phyloP scores from a whole-genome alignment of 495 filamentous ascomycete genomes.

The Penicillium bialowiezense region DNA sequence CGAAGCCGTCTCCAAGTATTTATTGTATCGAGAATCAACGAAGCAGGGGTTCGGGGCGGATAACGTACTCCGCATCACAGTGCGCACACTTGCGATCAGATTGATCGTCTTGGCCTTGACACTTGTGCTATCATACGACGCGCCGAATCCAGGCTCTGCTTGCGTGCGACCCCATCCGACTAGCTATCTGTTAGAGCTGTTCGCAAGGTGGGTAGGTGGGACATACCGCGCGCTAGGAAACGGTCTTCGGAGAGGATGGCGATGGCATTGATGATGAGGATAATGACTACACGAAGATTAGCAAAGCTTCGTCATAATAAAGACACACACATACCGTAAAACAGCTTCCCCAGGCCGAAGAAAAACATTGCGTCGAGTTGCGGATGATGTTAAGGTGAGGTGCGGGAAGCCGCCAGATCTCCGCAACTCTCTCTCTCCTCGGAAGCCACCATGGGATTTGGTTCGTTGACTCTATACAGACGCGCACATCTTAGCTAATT shows the following conservation, averaged over 20 bases:
- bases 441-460: conserved; percentile 24
- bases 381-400: conserved; percentile 4
- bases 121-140: conserved; percentile 66
- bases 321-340: conserved; percentile 57
- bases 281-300: conserved; percentile 52
- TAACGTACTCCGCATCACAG: conserved; percentile 90
- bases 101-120: conserved; percentile 86
- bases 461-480: conserved; percentile 13
- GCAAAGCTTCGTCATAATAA: neutral
- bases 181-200: conserved; percentile 30
- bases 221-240: conserved; percentile 90
- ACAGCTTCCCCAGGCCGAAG: conserved; percentile 67
- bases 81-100: conserved; percentile 85
- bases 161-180: conserved; percentile 75
- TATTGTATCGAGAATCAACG: too few relatives aligned
- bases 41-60: neutral
- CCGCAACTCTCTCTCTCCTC: conserved; percentile 21
- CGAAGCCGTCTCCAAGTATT: too few relatives aligned
- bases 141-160: conserved; percentile 72
- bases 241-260: conserved; percentile 96
- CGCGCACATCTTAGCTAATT: conserved; percentile 1
- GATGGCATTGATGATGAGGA: conserved; percentile 91
- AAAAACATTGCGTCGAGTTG: conserved; percentile 54
- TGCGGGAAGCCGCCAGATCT: conserved; percentile 32
- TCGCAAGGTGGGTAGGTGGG: conserved; percentile 1